Conservation (phyloP, 495 filamentous ascomycete genomes). For the Pyrenula massariospora region DNA sequence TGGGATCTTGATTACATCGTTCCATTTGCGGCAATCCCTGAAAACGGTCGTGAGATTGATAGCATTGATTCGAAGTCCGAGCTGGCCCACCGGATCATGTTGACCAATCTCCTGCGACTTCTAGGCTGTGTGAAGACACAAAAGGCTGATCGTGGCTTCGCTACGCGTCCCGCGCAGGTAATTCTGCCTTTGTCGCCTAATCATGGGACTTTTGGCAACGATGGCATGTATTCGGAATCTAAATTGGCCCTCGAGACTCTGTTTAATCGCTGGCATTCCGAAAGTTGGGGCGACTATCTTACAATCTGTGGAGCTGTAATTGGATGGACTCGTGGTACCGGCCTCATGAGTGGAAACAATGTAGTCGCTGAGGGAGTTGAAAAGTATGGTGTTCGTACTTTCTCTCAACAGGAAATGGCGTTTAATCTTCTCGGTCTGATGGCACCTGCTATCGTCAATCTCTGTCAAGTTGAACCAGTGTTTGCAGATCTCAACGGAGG, state of each 20-base stretch:
- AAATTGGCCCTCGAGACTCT: constrained; percentile 94
- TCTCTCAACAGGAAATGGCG: constrained; percentile 99
- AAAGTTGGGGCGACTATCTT: constrained; percentile 95
- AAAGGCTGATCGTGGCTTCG: constrained; percentile 75
- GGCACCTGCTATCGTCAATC: constrained; percentile 84
- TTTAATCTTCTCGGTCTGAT: constrained; percentile 97
- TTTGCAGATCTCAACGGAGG: constrained; percentile 96
- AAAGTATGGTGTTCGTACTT: constrained; percentile 90
- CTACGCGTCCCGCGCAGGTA: constrained; percentile 92
- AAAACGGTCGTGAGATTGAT: constrained; percentile 96
- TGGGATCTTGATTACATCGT: constrained; percentile 97
- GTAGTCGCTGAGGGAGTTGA: constrained; percentile 95
- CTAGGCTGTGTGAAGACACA: constrained; percentile 83
- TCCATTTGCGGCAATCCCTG: constrained; percentile 93
- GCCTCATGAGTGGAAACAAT: constrained; percentile 97
- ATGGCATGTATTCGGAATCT: constrained; percentile 96
- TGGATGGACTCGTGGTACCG: constrained; percentile 97
- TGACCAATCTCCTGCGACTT: constrained; percentile 89
- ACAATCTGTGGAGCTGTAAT: constrained; percentile 98
- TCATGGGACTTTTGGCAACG: constrained; percentile 96
- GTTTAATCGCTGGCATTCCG: constrained; percentile 97
- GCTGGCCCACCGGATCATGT: constrained; percentile 96
- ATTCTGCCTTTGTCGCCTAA: constrained; percentile 94
- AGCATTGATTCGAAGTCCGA: constrained; percentile 96
- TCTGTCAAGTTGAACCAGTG: constrained; percentile 92